Evolutionary conservation across 2,329 filamentous ascomycete species (phyloP).

Genomic region (Pseudogymnoascus sp.): DNA sequence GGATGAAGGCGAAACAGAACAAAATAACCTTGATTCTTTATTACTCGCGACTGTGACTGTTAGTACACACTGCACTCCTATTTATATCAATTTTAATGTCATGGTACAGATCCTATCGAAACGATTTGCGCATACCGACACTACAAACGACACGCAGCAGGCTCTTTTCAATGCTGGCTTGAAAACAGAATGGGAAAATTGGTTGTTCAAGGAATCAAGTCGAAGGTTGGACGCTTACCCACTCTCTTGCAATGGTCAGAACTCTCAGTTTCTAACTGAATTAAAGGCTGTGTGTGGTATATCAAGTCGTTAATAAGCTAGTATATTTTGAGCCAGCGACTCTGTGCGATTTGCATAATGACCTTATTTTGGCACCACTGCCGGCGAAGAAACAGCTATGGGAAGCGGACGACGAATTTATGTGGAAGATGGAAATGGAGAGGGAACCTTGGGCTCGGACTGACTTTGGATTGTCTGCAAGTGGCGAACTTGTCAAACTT

Average conservation of each 20-base stretch:
- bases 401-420: constrained; percentile 33
- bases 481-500: constrained; percentile 30
- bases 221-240: constrained; percentile 26
- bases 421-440: constrained; percentile 31
- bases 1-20: constrained; percentile 37
- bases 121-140: constrained; percentile 15
- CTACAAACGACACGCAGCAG: constrained; percentile 18
- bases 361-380: constrained; percentile 36
- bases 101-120: constrained; percentile 16
- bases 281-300: constrained; percentile 33
- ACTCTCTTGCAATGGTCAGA: constrained; percentile 3
- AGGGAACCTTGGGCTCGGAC: constrained; percentile 20
- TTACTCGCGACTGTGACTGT: constrained; percentile 32
- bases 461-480: constrained; percentile 27
- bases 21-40: constrained; percentile 36
- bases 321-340: constrained; percentile 36
- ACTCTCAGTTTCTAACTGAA: constrained; percentile 14
- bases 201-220: constrained; percentile 36
- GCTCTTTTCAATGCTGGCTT: constrained; percentile 18
- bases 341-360: constrained; percentile 30
- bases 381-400: constrained; percentile 37
- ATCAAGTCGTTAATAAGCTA: constrained; percentile 35
- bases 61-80: constrained; percentile 16
- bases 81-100: constrained; percentile 11
- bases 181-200: constrained; percentile 32